Evolutionary conservation across 2,329 filamentous ascomycete genomes (phyloP).

Genomic region (Calycina herbarum): DNA sequence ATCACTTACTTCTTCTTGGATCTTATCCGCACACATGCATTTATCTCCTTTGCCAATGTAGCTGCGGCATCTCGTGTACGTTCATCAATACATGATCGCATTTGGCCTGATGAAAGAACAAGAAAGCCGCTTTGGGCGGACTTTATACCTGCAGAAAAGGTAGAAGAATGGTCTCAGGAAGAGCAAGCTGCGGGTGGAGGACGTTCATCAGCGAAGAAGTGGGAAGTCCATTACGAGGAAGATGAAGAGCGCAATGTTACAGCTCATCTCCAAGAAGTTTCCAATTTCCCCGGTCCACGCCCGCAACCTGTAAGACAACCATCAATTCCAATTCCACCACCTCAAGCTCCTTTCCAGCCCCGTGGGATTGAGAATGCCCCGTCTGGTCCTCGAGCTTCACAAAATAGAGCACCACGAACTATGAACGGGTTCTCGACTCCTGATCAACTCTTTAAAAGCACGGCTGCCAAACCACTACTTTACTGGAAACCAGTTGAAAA

Average conservation of each 20-base stretch:
- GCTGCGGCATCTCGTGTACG: slow-evolving; percentile 76
- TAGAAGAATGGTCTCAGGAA: slow-evolving; percentile 70
- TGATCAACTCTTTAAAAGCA: slow-evolving; percentile 60
- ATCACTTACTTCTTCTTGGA: slow-evolving; percentile 78
- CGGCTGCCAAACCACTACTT: slow-evolving; percentile 61
- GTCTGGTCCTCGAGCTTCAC: slow-evolving; percentile 36
- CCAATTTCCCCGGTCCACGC: slow-evolving; percentile 26
- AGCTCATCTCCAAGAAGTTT: slow-evolving; percentile 55
- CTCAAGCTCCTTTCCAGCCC: slow-evolving; percentile 37
- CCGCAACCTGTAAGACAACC: slow-evolving; percentile 25
- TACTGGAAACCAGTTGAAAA: slow-evolving; percentile 65
- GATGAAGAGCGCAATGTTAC: slow-evolving; percentile 55
- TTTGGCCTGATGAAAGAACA: slow-evolving; percentile 86
- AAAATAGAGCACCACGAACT: slow-evolving; percentile 13
- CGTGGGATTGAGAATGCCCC: slow-evolving; percentile 35
- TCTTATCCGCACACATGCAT: slow-evolving; percentile 82
- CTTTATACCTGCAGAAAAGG: slow-evolving; percentile 76
- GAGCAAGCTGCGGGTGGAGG: slow-evolving; percentile 54
- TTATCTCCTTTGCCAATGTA: slow-evolving; percentile 69
- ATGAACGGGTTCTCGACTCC: slow-evolving; percentile 42
- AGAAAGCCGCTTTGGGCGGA: slow-evolving; percentile 86
- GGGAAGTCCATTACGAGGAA: slow-evolving; percentile 71
- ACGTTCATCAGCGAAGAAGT: slow-evolving; percentile 51
- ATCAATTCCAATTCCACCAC: slow-evolving; percentile 33
- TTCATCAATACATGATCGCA: slow-evolving; percentile 69